Evolutionary conservation across 441 rosid species (phyloP).

Genomic region (Aleurites moluccanus): DNA sequence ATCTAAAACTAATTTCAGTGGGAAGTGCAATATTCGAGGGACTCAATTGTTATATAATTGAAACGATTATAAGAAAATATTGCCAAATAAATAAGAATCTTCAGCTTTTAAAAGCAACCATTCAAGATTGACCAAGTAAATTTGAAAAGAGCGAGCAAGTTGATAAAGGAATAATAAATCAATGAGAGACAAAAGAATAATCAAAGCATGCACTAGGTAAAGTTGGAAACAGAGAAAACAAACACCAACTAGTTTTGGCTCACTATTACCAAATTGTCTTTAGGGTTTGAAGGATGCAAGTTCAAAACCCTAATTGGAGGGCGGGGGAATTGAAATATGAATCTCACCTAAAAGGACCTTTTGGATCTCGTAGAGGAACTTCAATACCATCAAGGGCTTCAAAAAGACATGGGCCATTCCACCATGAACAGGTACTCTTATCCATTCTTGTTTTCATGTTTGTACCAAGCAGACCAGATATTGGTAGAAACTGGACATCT

Average conservation of each 20-base stretch:
- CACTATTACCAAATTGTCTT: background rate
- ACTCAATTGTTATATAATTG: too few relatives aligned
- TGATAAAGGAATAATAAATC: background rate
- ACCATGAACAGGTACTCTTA: conserved; percentile 71
- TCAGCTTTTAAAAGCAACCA: background rate
- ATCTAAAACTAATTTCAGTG: too few relatives aligned
- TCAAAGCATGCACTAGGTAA: background rate
- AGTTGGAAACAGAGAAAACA: background rate
- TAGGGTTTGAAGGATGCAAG: background rate
- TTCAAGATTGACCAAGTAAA: background rate
- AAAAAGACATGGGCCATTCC: conserved; percentile 88
- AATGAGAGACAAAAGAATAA: background rate
- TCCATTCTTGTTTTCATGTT: conserved; percentile 75
- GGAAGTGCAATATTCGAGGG: too few relatives aligned
- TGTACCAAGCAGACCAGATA: conserved; percentile 81
- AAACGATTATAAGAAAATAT: background rate
- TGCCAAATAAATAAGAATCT: background rate
- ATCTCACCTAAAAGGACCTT: conserved; percentile 83
- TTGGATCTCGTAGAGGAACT: conserved; percentile 83
- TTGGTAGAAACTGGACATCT: conserved; percentile 87
- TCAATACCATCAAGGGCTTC: conserved; percentile 84
- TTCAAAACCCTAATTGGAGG: background rate
- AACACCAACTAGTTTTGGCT: background rate
- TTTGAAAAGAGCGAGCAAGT: background rate
- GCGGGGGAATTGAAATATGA: background rate